Conservation (phyloP, 495 filamentous ascomycete species). For the Aspergillus cavernicola region DNA sequence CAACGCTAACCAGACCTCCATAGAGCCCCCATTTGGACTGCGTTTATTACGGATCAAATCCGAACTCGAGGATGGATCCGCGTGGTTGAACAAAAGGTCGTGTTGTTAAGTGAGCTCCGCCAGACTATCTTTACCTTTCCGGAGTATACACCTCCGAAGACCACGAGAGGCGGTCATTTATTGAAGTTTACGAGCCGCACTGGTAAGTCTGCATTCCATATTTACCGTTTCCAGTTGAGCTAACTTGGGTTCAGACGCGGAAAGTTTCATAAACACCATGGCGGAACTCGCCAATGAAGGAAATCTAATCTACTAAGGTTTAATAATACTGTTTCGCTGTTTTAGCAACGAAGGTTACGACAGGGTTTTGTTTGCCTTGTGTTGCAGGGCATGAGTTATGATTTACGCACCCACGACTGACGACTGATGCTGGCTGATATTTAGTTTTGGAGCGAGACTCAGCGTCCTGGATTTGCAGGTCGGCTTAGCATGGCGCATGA, state of each 20-base stretch:
- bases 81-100: conserved; percentile 42
- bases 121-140: conserved; percentile 58
- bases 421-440: conserved; percentile 7
- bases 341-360: neutral
- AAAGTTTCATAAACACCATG: conserved; percentile 23
- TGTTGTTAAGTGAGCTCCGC: conserved; percentile 59
- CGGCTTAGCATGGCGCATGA: conserved; percentile 7
- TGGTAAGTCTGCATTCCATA: conserved; percentile 23
- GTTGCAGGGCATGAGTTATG: conserved; percentile 11
- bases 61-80: conserved; percentile 56
- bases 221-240: neutral
- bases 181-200: conserved; percentile 32
- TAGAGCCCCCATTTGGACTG: conserved; percentile 68
- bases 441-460: neutral
- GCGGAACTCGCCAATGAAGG: conserved; percentile 8
- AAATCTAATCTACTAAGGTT: neutral
- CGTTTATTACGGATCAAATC: conserved; percentile 64
- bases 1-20: neutral
- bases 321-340: neutral
- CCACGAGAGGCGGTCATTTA: conserved; percentile 31
- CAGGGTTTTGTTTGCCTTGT: neutral
- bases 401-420: conserved; percentile 14
- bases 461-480: conserved; percentile 1
- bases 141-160: conserved; percentile 47
- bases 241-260: conserved; percentile 31